Evolutionary conservation across 1,139 yeast species (phyloP).

Genomic region (Maudiozyma humilis): DNA sequence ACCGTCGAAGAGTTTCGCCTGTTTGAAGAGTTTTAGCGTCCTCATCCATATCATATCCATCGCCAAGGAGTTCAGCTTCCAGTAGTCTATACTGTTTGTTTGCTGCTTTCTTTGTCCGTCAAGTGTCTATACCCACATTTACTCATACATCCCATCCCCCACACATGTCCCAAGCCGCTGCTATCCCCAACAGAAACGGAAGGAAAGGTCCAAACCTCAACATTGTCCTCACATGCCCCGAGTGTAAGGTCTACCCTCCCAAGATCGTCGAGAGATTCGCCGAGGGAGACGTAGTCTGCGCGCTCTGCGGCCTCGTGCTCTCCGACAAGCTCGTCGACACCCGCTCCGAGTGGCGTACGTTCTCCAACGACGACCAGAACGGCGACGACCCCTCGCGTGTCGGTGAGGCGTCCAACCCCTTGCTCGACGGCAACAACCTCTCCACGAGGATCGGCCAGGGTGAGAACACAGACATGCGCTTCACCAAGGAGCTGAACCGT

Average conservation of each 20-base stretch:
- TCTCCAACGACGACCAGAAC: conserved; percentile 92
- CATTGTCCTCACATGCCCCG: conserved; percentile 89
- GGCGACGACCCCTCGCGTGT: conserved; percentile 99
- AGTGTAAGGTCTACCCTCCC: conserved; percentile 92
- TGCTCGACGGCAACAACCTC: conserved; percentile 83
- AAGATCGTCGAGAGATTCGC: conserved; percentile 90
- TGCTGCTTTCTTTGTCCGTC: too few relatives aligned
- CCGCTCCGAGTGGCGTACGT: conserved; percentile 97
- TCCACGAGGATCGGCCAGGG: conserved; percentile 88
- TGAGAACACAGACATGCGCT: conserved; percentile 54
- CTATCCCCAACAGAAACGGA: conserved; percentile 17
- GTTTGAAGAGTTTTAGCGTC: not conserved
- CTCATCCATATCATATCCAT: not conserved
- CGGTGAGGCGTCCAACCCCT: conserved; percentile 96
- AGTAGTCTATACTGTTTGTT: too few relatives aligned
- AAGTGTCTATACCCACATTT: too few relatives aligned
- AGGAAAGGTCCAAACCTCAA: conserved; percentile 65
- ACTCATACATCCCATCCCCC: not conserved
- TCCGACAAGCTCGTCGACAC: conserved; percentile 92
- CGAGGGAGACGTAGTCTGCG: conserved; percentile 97
- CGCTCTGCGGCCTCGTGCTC: conserved; percentile 87
- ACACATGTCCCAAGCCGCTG: conserved; percentile 3
- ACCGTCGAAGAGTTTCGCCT: not conserved
- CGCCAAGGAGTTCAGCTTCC: not conserved
- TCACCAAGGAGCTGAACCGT: conserved; percentile 80